Evolutionary conservation across 768 basidiomycete genomes (phyloP).

Genomic region (Daedaleopsis nitida): DNA sequence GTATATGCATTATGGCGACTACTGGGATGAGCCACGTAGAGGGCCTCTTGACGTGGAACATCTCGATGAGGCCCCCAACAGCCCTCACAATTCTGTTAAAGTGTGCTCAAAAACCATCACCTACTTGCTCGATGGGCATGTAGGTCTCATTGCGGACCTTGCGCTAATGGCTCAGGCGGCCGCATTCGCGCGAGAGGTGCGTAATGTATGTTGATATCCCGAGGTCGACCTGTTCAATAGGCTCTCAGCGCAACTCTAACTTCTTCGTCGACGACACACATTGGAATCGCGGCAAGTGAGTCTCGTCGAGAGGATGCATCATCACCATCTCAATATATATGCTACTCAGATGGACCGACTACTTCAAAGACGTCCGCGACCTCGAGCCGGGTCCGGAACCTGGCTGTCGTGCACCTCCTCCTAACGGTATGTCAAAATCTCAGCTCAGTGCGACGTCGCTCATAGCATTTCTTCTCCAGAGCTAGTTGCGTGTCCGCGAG

Average conservation of each 20-base stretch:
- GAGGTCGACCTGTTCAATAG: neutral
- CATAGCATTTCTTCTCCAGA: conserved; percentile 41
- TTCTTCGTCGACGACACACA: conserved; percentile 71
- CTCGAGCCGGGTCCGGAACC: conserved; percentile 66
- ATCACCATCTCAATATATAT: neutral
- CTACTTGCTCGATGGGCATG: conserved; percentile 68
- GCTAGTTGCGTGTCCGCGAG: conserved; percentile 71
- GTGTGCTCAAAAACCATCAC: conserved; percentile 66
- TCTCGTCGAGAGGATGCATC: conserved; percentile 2
- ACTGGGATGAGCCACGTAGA: conserved; percentile 45
- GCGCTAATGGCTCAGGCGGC: conserved; percentile 69
- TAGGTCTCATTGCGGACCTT: conserved; percentile 66
- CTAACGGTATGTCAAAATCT: conserved; percentile 48
- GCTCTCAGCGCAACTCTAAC: conserved; percentile 55
- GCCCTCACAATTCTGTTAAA: conserved; percentile 24
- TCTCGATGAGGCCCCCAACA: conserved; percentile 27
- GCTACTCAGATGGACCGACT: conserved; percentile 59
- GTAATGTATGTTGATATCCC: conserved; percentile 5
- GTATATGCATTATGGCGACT: conserved; percentile 50
- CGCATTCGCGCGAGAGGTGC: conserved; percentile 65
- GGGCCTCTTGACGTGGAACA: conserved; percentile 35
- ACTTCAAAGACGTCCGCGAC: conserved; percentile 56
- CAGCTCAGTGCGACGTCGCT: neutral
- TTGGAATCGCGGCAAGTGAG: conserved; percentile 75
- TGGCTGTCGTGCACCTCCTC: conserved; percentile 60